Percentiles rank a stretch among this genome's conserved stretches.
Evolutionary conservation across 23 red algal genomes (phyloP).

Genomic region (Gracilaria caudata): DNA sequence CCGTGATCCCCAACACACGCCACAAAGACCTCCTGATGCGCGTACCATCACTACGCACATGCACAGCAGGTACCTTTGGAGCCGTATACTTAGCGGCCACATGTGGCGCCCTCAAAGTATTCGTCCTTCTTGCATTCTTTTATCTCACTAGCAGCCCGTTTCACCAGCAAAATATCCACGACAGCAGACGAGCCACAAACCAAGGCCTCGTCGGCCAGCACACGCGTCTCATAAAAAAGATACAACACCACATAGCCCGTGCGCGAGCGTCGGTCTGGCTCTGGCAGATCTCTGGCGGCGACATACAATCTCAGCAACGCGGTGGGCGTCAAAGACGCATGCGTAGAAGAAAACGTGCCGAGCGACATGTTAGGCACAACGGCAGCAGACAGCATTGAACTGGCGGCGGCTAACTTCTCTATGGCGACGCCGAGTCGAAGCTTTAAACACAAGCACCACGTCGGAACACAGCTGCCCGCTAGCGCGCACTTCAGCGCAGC

Average conservation of each 20-base stretch:
- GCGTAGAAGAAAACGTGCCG: background rate
- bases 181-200: background rate
- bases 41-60: background rate
- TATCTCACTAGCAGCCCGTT: background rate
- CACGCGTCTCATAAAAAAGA: background rate
- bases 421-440: too few species aligned
- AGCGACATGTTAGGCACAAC: background rate
- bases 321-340: background rate
- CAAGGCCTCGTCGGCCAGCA: background rate
- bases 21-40: conserved; percentile 11
- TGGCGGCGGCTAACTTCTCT: too few species aligned
- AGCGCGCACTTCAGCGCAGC: too few species aligned
- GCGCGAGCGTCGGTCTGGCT: conserved; percentile 42
- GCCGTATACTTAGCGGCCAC: background rate
- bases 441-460: too few species aligned
- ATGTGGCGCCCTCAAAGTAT: background rate
- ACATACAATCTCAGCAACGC: background rate
- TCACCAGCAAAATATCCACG: background rate
- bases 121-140: background rate
- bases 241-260: conserved; percentile 44
- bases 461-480: too few species aligned
- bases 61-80: background rate
- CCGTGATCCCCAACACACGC: conserved; percentile 26
- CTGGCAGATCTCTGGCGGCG: conserved; percentile 42
- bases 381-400: too few species aligned